Evolutionary conservation across 768 basidiomycete species (phyloP).

Genomic region (Fistulinella prunicolor): DNA sequence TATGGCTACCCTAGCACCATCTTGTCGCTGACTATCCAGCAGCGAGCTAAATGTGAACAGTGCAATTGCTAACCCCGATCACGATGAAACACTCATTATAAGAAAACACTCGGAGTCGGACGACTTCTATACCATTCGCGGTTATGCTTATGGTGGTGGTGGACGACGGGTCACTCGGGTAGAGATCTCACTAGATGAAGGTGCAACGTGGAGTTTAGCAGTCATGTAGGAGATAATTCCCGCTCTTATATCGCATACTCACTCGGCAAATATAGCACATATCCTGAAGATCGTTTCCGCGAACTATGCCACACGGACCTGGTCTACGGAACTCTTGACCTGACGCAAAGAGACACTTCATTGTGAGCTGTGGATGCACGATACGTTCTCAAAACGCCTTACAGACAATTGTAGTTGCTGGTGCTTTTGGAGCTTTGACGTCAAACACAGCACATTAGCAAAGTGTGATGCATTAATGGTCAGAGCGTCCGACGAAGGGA

Average conservation of each 20-base stretch:
- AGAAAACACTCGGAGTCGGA: constrained; percentile 5
- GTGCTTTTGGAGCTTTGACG: constrained; percentile 53
- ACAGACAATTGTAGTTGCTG: constrained; percentile 39
- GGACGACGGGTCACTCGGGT: constrained; percentile 56
- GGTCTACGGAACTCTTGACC: constrained; percentile 49
- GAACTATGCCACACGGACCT: constrained; percentile 33
- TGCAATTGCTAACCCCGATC: constrained; percentile 53
- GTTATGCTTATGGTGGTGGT: constrained; percentile 64
- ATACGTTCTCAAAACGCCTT: not conserved
- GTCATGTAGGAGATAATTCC: constrained; percentile 27
- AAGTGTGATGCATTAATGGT: constrained; percentile 42
- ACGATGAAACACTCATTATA: constrained; percentile 43
- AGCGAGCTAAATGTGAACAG: constrained; percentile 62
- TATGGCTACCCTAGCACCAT: not conserved
- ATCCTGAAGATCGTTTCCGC: constrained; percentile 54
- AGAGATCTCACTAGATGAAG: constrained; percentile 56
- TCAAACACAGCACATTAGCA: constrained; percentile 35
- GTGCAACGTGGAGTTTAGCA: constrained; percentile 46
- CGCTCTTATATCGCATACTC: not conserved
- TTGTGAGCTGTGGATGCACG: constrained; percentile 33
- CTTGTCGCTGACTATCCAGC: constrained; percentile 25
- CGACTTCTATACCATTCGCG: constrained; percentile 40
- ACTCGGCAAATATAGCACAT: constrained; percentile 23
- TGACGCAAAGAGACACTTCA: constrained; percentile 46
- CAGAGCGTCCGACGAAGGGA: constrained; percentile 52